A percentile compares a stretch with the other conserved stretches of the same genome.
These are phyloP conservation scores for Rhodotorula kratochvilovae DNA, from an alignment of 768 basidiomycete genomes.

Conservation along the genomic window DNA sequence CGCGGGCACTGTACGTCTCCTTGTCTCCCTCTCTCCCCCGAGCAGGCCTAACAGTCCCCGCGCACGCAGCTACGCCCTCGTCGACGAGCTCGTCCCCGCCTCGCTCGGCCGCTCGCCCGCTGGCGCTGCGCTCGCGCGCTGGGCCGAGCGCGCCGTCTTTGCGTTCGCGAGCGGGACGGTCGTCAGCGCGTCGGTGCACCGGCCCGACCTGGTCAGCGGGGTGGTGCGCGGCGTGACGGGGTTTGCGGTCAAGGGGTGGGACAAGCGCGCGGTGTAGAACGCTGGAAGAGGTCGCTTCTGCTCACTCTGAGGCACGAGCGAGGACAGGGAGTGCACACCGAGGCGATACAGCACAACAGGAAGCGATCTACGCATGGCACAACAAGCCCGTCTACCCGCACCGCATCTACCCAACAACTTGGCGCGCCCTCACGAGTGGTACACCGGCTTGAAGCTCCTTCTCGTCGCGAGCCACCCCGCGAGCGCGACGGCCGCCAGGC, in stretches of 20 bases:
- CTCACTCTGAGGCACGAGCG: no score
- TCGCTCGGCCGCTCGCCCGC: slow-evolving; percentile 4
- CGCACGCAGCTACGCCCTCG: slow-evolving; percentile 28
- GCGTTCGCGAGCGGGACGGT: slow-evolving; percentile 21
- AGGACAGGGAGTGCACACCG: no score
- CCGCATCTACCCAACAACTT: no score
- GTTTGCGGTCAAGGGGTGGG: slow-evolving; percentile 25
- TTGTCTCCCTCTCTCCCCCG: no score
- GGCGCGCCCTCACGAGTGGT: not conserved
- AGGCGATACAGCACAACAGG: no score
- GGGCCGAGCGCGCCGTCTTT: slow-evolving; percentile 19
- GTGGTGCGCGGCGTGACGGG: slow-evolving; percentile 26
- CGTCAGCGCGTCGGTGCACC: slow-evolving; percentile 32
- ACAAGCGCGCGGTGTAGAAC: not conserved
- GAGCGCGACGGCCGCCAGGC: slow-evolving; percentile 1
- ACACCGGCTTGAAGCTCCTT: slow-evolving; percentile 17
- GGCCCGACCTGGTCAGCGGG: slow-evolving; percentile 35
- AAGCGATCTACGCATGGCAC: not conserved
- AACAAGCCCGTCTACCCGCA: not conserved
- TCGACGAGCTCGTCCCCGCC: slow-evolving; percentile 32
- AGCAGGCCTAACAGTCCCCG: not conserved
- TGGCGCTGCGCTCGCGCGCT: slow-evolving; percentile 7
- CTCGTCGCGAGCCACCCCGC: slow-evolving; percentile 11
- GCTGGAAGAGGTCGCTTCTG: not conserved
- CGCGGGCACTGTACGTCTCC: slow-evolving; percentile 35